phyloP scores from a whole-genome alignment of 352 stramenopile species.

The Globisporangium echinulatum region DNA sequence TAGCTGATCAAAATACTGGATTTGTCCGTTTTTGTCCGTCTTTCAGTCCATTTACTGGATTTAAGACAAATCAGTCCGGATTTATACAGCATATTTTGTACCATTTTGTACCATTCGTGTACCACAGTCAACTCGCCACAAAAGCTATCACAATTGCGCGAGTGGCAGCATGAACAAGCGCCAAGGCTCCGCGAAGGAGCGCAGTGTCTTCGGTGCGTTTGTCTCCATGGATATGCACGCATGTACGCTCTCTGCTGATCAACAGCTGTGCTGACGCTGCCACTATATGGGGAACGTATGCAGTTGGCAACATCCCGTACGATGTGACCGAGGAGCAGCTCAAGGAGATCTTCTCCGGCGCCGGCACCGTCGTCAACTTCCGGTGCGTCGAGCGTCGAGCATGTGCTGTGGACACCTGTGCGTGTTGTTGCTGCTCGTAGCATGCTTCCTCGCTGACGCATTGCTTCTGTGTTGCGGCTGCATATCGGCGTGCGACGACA shows the following conservation, averaged over 20 bases:
- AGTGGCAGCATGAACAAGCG: conserved; percentile 38
- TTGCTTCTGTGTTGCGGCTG: no score
- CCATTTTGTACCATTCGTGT: no score
- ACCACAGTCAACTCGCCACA: background rate
- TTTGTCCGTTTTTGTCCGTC: background rate
- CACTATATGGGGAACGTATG: conserved; percentile 1
- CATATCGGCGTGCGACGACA: background rate
- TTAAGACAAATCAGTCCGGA: background rate
- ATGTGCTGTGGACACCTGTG: background rate
- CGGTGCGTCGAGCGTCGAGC: conserved; percentile 28
- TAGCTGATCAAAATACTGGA: no score
- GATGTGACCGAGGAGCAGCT: conserved; percentile 86
- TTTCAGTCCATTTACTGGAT: background rate
- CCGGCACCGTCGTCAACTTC: conserved; percentile 79
- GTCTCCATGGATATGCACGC: background rate
- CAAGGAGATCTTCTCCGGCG: conserved; percentile 83
- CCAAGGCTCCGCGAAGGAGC: conserved; percentile 68
- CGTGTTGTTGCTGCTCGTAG: background rate
- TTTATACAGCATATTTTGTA: no score
- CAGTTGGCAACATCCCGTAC: conserved; percentile 87
- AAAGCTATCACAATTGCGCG: background rate
- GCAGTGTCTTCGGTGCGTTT: conserved; percentile 78
- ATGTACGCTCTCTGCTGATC: background rate
- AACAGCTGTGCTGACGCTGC: background rate
- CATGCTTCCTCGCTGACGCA: background rate